Percentiles rank a stretch among this genome's conserved stretches.
Conservation (phyloP, 805 yeast genomes). For the Grigorovia transvaalensis region DNA sequence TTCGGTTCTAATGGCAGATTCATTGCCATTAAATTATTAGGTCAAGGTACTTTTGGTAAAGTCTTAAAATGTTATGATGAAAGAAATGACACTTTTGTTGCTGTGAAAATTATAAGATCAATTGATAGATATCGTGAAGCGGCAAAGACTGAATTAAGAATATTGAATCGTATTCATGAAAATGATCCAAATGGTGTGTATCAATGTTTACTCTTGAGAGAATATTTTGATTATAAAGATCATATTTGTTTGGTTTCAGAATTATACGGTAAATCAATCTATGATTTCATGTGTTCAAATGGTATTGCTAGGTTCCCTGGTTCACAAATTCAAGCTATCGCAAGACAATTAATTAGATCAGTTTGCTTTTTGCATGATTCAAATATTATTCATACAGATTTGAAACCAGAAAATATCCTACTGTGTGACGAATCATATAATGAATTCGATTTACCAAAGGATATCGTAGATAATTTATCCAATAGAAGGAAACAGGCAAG, state of each 20-base stretch:
- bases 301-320: slow-evolving; percentile 88
- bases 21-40: slow-evolving; percentile 56
- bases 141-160: slow-evolving; percentile 81
- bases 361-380: slow-evolving; percentile 86
- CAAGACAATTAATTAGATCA: slow-evolving; percentile 73
- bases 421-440: slow-evolving; percentile 29
- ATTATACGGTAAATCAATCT: slow-evolving; percentile 70
- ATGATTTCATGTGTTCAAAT: slow-evolving; percentile 81
- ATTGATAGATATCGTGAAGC: slow-evolving; percentile 94
- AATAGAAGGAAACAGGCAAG: slow-evolving; percentile 25
- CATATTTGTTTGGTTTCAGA: slow-evolving; percentile 94
- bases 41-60: slow-evolving; percentile 97
- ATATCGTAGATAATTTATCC: slow-evolving; percentile 14
- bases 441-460: slow-evolving; percentile 17
- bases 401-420: slow-evolving; percentile 91
- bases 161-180: slow-evolving; percentile 34
- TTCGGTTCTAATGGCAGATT: slow-evolving; percentile 63
- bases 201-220: slow-evolving; percentile 71
- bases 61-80: slow-evolving; percentile 85
- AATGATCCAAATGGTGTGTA: slow-evolving; percentile 48
- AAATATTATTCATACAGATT: slow-evolving; percentile 86
- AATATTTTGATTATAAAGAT: slow-evolving; percentile 84
- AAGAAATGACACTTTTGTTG: slow-evolving; percentile 41
- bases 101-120: slow-evolving; percentile 85
- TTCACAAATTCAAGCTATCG: slow-evolving; percentile 79